These are phyloP conservation scores for Claviceps purpurea DNA, from an alignment of 2,329 filamentous ascomycete genomes.

Conservation along the genomic window DNA sequence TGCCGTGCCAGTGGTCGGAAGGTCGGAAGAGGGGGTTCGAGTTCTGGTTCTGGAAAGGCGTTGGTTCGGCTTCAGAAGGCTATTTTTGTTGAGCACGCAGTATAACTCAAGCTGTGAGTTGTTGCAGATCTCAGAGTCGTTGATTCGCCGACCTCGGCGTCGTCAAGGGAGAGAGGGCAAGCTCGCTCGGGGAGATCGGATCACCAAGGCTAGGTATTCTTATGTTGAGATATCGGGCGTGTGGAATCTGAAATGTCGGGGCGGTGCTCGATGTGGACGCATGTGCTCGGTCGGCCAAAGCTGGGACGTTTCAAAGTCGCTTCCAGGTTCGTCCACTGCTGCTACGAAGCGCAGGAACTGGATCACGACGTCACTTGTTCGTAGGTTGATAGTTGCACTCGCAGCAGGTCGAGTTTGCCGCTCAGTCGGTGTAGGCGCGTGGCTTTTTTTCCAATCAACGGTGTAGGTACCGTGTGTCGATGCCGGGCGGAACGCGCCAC, in stretches of 20 bases:
- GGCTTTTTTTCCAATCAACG: conserved; percentile 1
- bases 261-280: background rate
- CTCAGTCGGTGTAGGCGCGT: background rate
- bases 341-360: background rate
- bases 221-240: background rate
- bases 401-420: background rate
- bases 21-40: background rate
- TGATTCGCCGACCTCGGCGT: background rate
- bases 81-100: background rate
- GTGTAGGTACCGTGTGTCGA: background rate
- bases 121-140: background rate
- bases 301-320: background rate
- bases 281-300: background rate
- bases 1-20: conserved; percentile 6
- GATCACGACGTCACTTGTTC: conserved; percentile 5
- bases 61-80: background rate
- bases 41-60: background rate
- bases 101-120: background rate
- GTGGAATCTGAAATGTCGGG: background rate
- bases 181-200: background rate
- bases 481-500: background rate
- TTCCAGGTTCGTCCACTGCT: background rate
- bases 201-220: background rate
- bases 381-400: background rate
- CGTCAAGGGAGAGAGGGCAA: too few relatives aligned